Evolutionary conservation across 441 rosid species (phyloP).

Genomic region (Populus hybrid): DNA sequence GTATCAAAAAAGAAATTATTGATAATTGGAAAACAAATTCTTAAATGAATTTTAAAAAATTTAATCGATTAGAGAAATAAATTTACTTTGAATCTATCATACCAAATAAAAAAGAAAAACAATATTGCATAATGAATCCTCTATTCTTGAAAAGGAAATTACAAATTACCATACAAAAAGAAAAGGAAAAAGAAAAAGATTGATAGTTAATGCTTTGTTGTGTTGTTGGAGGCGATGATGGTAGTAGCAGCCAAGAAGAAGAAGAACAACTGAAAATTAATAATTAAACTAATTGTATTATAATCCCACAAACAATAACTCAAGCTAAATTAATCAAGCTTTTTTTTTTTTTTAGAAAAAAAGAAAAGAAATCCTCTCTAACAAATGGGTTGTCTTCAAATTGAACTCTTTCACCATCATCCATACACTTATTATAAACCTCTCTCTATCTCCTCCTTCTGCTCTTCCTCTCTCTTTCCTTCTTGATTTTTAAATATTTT

Average conservation of each 20-base stretch:
- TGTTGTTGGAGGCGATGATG: conserved; percentile 19
- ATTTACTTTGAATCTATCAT: too few relatives aligned
- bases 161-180: too few relatives aligned
- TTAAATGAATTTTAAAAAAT: too few relatives aligned
- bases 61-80: too few relatives aligned
- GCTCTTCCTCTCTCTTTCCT: not conserved
- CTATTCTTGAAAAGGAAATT: not conserved
- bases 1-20: too few relatives aligned
- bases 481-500: conserved; percentile 3
- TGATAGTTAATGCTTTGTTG: not conserved
- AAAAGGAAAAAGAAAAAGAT: not conserved
- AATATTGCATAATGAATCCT: not conserved
- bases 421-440: not conserved
- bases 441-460: conserved; percentile 10
- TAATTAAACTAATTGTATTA: conserved; percentile 10
- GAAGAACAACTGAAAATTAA: not conserved
- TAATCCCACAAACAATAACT: conserved; percentile 1
- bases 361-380: not conserved
- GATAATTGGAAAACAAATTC: too few relatives aligned
- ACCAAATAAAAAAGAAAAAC: not conserved
- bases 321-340: conserved; percentile 17
- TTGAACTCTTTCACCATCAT: conserved; percentile 21
- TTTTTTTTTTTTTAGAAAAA: not conserved
- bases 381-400: conserved; percentile 27
- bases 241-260: not conserved